phyloP scores from a whole-genome alignment of 225 moss, liverwort and hornwort species.

The Bryum argenteum region DNA sequence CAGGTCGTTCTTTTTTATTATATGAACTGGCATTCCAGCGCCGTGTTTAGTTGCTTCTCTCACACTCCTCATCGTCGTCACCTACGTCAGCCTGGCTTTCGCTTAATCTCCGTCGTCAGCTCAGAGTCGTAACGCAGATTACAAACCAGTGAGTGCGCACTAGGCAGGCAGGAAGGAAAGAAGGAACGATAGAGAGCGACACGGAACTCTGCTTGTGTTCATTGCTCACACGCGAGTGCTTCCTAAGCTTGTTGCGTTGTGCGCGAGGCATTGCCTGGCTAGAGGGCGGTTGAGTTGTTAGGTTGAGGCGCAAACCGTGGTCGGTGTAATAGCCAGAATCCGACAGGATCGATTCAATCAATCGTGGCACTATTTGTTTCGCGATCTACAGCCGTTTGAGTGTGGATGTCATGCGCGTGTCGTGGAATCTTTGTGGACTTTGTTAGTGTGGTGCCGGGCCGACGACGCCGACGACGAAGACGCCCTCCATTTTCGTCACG shows the following conservation, averaged over 20 bases:
- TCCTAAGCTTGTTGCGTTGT: neutral
- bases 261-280: constrained; percentile 11
- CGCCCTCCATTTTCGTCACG: neutral
- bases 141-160: constrained; percentile 7
- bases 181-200: neutral
- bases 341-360: constrained; percentile 24
- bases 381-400: constrained; percentile 14
- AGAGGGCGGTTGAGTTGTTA: constrained; percentile 27
- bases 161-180: constrained; percentile 3
- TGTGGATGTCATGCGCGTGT: constrained; percentile 33
- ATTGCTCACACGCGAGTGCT: constrained; percentile 24
- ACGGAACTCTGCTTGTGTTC: constrained; percentile 23
- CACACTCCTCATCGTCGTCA: constrained; percentile 38
- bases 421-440: constrained; percentile 15
- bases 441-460: constrained; percentile 15
- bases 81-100: constrained; percentile 30
- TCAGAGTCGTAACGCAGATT: constrained; percentile 9
- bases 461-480: constrained; percentile 12
- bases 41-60: constrained; percentile 20
- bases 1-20: too few species aligned
- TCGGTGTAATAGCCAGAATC: constrained; percentile 21
- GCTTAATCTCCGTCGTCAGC: constrained; percentile 11
- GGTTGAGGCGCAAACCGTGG: constrained; percentile 32
- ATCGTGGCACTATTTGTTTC: constrained; percentile 2
- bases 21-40: too few species aligned